Base-by-base conservation (phyloP, 1,284 basidiomycete genomes). In the Ganoderma lingzhi region DNA sequence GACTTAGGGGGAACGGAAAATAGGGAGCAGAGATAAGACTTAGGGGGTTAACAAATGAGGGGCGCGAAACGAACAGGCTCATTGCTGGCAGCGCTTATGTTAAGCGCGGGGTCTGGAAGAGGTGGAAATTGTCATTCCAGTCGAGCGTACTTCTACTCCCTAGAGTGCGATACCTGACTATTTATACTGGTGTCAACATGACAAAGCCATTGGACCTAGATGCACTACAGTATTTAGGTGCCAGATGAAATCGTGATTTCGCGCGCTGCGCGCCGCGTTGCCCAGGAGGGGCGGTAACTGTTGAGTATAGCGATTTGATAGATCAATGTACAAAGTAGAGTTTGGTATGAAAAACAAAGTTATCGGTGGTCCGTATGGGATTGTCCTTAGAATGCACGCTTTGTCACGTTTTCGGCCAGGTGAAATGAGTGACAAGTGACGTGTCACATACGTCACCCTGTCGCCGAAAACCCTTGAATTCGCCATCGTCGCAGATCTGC, bases 351-450 rank as follows among this genome's bases (percentile, higher is more conserved):
- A 30, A 30, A 9, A 2, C 4, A n/a, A 53, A 2, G 9, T 12
- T 3, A 9, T 30, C 3, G 28, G 51, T 53, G 12, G 28, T 12
- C 28, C 3, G 51, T 53, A 10, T 4, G 10, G 51, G 51, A 19
- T 14, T 30, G 23, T 53, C 17, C 8, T 45, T n/a, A 12, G 44
- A 45, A 8, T 2, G 44, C 2, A 15, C 2, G 23, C 12, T 53
- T 53, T 53, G 51, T 53, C 51, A 53, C 51, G 28, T 53, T 53
- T 53, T 28, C 51, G 51, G 51, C 51, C 51, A 53, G 51, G 10
- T 53, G 51, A 30, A 53, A 14, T 12, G 23, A 0, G 23, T 53
- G 1, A 53, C 51, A 28, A 0, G 28, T 53, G 51, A 53, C 51
- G 30, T 51, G 51, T 53, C 51, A 28, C 28, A 14, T 30, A 28